A percentile compares a stretch with the other conserved stretches of the same genome.
Evolutionary conservation across 805 yeast genomes (phyloP).

Genomic region (Ogataea parapolymorpha): DNA sequence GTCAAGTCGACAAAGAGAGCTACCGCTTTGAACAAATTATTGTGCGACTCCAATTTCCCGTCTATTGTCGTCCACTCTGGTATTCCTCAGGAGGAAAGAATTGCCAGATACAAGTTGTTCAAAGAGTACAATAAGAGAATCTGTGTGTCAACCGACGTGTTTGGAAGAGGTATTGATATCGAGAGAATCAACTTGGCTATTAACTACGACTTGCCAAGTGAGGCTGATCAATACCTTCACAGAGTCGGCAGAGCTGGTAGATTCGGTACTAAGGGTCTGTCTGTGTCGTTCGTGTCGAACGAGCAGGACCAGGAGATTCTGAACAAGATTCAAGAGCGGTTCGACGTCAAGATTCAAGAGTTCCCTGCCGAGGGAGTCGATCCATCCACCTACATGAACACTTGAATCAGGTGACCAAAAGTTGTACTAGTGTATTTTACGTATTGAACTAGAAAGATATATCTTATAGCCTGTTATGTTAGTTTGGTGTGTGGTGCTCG

Average conservation of each 20-base stretch:
- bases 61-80: slow-evolving; percentile 95
- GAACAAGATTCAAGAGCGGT: slow-evolving; percentile 92
- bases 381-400: slow-evolving; percentile 96
- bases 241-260: slow-evolving; percentile 99
- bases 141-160: slow-evolving; percentile 97
- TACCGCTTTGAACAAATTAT: slow-evolving; percentile 80
- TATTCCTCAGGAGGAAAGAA: slow-evolving; percentile 96
- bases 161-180: slow-evolving; percentile 99
- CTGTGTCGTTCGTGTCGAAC: slow-evolving; percentile 82
- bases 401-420: slow-evolving; percentile 38
- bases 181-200: slow-evolving; percentile 98
- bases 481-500: too few species aligned
- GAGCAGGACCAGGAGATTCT: slow-evolving; percentile 88
- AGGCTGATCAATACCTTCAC: slow-evolving; percentile 97
- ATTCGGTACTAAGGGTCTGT: slow-evolving; percentile 98
- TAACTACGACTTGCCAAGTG: slow-evolving; percentile 93
- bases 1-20: slow-evolving; percentile 92
- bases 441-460: not conserved
- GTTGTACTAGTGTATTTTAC: slow-evolving; percentile 11
- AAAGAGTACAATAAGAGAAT: slow-evolving; percentile 98
- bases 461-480: not conserved
- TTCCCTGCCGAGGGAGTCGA: slow-evolving; percentile 99
- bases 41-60: slow-evolving; percentile 93
- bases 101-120: slow-evolving; percentile 91
- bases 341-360: slow-evolving; percentile 90